A percentile compares a stretch with the other conserved stretches of the same genome.
Conservation (phyloP, 1,284 basidiomycete species). For the Grifola frondosa region DNA sequence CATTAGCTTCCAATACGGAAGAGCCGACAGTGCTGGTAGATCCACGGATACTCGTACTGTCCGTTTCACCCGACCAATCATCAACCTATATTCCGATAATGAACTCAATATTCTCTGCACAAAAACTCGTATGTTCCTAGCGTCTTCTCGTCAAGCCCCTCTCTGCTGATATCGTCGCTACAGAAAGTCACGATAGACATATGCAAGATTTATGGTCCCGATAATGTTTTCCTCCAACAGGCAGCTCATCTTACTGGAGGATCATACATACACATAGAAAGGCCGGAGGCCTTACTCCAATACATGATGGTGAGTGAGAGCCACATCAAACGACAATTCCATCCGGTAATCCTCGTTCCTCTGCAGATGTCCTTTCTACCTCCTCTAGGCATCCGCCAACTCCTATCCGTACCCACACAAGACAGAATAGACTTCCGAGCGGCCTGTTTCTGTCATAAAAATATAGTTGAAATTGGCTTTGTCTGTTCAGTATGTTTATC, state of each 20-base stretch:
- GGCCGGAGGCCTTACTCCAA: slow-evolving; percentile 81
- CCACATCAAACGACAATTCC: not conserved
- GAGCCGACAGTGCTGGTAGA: slow-evolving; percentile 55
- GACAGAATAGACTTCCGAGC: slow-evolving; percentile 97
- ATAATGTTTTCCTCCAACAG: slow-evolving; percentile 96
- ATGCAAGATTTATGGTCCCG: slow-evolving; percentile 87
- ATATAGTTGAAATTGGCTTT: slow-evolving; percentile 95
- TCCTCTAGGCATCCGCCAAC: slow-evolving; percentile 73
- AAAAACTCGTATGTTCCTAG: slow-evolving; percentile 74
- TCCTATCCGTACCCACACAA: slow-evolving; percentile 85
- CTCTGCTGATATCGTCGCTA: slow-evolving; percentile 4
- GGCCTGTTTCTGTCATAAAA: slow-evolving; percentile 98
- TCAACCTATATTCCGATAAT: slow-evolving; percentile 95
- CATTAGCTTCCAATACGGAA: slow-evolving; percentile 34
- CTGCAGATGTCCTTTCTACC: slow-evolving; percentile 91
- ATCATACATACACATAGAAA: slow-evolving; percentile 84
- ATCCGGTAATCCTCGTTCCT: not conserved
- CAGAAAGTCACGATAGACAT: slow-evolving; percentile 97
- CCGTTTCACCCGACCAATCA: slow-evolving; percentile 87
- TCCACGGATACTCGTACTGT: slow-evolving; percentile 87
- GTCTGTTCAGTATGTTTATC: slow-evolving; percentile 96
- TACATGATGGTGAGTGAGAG: slow-evolving; percentile 72
- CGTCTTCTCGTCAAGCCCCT: slow-evolving; percentile 3
- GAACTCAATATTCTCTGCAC: slow-evolving; percentile 99
- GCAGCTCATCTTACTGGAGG: slow-evolving; percentile 95